These are phyloP conservation scores for Xerocomellus chrysenteron DNA, from an alignment of 768 basidiomycete genomes.

Conservation along the genomic window DNA sequence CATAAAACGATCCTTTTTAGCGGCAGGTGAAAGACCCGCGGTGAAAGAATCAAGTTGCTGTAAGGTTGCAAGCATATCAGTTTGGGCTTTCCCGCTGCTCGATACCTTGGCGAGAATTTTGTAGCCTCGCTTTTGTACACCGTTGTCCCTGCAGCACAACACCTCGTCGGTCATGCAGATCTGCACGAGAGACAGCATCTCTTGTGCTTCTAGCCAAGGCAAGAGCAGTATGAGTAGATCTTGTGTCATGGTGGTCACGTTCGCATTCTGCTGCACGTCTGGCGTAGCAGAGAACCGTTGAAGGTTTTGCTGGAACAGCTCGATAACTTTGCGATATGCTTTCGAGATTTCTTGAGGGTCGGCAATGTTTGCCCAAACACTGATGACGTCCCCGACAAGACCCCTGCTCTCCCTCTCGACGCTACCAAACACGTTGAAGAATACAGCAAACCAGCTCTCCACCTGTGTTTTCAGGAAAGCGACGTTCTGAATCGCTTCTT, in stretches of 20 bases:
- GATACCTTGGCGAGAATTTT: slow-evolving; percentile 76
- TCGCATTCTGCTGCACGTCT: slow-evolving; percentile 36
- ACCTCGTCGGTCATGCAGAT: slow-evolving; percentile 68
- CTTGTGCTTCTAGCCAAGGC: slow-evolving; percentile 63
- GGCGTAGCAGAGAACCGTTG: slow-evolving; percentile 36
- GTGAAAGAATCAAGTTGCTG: slow-evolving; percentile 63
- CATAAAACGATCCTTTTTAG: slow-evolving; percentile 91
- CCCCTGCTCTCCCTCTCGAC: slow-evolving; percentile 71
- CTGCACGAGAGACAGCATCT: slow-evolving; percentile 64
- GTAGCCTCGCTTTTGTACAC: slow-evolving; percentile 94
- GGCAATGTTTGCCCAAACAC: slow-evolving; percentile 81
- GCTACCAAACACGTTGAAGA: slow-evolving; percentile 95
- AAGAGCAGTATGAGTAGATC: slow-evolving; percentile 87
- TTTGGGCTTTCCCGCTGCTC: slow-evolving; percentile 57
- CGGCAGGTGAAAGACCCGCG: slow-evolving; percentile 70
- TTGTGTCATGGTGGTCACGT: slow-evolving; percentile 60
- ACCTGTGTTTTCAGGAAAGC: slow-evolving; percentile 71
- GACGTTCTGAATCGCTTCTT: slow-evolving; percentile 66
- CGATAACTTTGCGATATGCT: slow-evolving; percentile 76
- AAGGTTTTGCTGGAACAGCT: slow-evolving; percentile 68
- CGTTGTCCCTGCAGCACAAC: slow-evolving; percentile 76
- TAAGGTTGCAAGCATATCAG: slow-evolving; percentile 59
- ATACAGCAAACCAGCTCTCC: slow-evolving; percentile 91
- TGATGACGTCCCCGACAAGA: slow-evolving; percentile 85
- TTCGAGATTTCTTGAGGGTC: slow-evolving; percentile 74